Evolutionary conservation across 768 basidiomycete genomes (phyloP).

Genomic region (Daedalea quercina): DNA sequence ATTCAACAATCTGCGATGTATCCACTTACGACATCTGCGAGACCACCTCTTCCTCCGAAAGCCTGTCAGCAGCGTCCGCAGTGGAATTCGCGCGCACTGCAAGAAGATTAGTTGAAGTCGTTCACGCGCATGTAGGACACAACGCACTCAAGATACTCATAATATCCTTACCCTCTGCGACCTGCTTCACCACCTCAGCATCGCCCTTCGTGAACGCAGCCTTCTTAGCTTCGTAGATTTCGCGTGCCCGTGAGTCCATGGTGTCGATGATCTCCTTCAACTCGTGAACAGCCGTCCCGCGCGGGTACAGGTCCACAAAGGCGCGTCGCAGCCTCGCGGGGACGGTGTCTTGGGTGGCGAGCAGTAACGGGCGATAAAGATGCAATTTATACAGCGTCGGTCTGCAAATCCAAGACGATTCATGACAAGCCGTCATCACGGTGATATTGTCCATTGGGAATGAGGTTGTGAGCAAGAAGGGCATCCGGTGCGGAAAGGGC

Average conservation of each 20-base stretch:
- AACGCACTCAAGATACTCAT: constrained; percentile 30
- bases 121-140: background rate
- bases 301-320: constrained; percentile 25
- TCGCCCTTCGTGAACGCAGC: constrained; percentile 27
- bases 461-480: background rate
- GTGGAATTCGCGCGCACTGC: constrained; percentile 16
- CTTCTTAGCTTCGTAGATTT: constrained; percentile 33
- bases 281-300: constrained; percentile 24
- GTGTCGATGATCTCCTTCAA: constrained; percentile 29
- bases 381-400: background rate
- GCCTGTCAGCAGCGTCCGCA: constrained; percentile 3
- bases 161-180: constrained; percentile 33
- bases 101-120: background rate
- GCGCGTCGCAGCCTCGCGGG: constrained; percentile 26
- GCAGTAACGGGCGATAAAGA: constrained; percentile 11
- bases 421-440: too few species aligned
- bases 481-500: background rate
- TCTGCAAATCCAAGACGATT: background rate
- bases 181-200: constrained; percentile 10
- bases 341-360: constrained; percentile 8
- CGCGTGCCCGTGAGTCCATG: constrained; percentile 27
- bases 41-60: constrained; percentile 16
- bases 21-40: constrained; percentile 17
- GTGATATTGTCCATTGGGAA: too few species aligned
- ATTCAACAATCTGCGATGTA: background rate